These are phyloP conservation scores for Cercospora citrullina DNA, from an alignment of 2,329 filamentous ascomycete genomes.

Conservation along the genomic window DNA sequence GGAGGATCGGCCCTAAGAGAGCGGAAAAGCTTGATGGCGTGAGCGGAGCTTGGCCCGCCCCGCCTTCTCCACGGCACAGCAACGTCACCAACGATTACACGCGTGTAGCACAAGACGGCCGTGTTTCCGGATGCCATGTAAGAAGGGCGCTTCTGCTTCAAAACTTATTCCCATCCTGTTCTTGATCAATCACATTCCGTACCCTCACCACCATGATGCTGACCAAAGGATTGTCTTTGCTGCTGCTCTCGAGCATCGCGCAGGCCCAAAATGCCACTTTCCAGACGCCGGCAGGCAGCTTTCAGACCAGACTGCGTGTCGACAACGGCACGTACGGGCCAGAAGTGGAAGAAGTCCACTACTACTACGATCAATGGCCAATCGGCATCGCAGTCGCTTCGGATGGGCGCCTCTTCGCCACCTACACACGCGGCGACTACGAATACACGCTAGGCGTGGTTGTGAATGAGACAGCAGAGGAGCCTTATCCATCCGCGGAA, in stretches of 20 bases:
- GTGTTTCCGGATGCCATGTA: neutral
- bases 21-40: neutral
- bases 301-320: conserved; percentile 42
- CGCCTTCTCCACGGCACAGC: neutral
- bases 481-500: conserved; percentile 47
- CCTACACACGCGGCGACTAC: conserved; percentile 50
- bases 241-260: conserved; percentile 20
- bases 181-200: neutral
- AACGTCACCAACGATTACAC: neutral
- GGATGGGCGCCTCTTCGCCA: conserved; percentile 47
- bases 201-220: neutral
- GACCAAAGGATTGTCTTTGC: neutral
- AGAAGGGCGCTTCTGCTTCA: neutral
- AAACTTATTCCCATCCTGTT: neutral
- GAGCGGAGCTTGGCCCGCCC: neutral
- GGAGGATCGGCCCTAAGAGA: neutral
- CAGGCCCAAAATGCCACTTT: conserved; percentile 30
- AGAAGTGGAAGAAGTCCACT: conserved; percentile 51
- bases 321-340: conserved; percentile 53
- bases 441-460: conserved; percentile 52
- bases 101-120: neutral
- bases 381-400: conserved; percentile 49
- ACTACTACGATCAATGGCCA: conserved; percentile 48
- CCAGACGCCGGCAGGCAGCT: conserved; percentile 18
- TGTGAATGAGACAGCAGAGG: conserved; percentile 50